Conservation (phyloP, 1,284 basidiomycete genomes). For the Caloboletus firmus region DNA sequence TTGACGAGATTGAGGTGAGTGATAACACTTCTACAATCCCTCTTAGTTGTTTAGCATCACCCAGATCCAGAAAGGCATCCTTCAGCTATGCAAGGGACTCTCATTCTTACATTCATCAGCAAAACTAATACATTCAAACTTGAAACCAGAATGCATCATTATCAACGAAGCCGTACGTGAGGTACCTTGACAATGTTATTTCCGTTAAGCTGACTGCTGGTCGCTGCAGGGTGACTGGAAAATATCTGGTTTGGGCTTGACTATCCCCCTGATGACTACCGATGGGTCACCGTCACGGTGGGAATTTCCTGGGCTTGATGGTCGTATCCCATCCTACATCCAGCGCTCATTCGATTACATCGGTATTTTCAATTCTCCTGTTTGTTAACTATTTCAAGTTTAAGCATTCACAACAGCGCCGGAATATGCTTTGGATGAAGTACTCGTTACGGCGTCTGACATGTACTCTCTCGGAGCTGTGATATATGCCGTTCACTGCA, state of each 20-base stretch:
- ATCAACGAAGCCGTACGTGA: constrained; percentile 81
- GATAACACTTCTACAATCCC: constrained; percentile 7
- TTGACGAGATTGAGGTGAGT: constrained; percentile 88
- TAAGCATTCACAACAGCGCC: constrained; percentile 64
- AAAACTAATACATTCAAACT: constrained; percentile 88
- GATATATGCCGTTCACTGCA: constrained; percentile 87
- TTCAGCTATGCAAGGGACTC: constrained; percentile 92
- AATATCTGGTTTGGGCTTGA: constrained; percentile 86
- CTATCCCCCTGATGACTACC: constrained; percentile 72
- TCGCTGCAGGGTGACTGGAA: constrained; percentile 92
- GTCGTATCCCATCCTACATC: constrained; percentile 74
- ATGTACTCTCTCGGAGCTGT: constrained; percentile 94
- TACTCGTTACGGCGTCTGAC: constrained; percentile 83
- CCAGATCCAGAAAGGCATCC: constrained; percentile 94
- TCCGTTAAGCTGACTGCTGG: constrained; percentile 1
- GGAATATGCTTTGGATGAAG: constrained; percentile 92
- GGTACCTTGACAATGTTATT: neutral
- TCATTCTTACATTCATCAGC: constrained; percentile 92
- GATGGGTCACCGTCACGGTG: constrained; percentile 79
- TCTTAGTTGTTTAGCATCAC: constrained; percentile 10
- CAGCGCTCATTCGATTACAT: constrained; percentile 96
- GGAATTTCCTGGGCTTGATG: constrained; percentile 89
- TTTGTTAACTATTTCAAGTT: neutral
- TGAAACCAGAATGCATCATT: constrained; percentile 82
- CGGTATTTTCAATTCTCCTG: constrained; percentile 46